Evolutionary conservation across 306 rosid species (phyloP), one percentile per base, ranked within the genome.

Genomic region (Inga leiocalycina): DNA sequence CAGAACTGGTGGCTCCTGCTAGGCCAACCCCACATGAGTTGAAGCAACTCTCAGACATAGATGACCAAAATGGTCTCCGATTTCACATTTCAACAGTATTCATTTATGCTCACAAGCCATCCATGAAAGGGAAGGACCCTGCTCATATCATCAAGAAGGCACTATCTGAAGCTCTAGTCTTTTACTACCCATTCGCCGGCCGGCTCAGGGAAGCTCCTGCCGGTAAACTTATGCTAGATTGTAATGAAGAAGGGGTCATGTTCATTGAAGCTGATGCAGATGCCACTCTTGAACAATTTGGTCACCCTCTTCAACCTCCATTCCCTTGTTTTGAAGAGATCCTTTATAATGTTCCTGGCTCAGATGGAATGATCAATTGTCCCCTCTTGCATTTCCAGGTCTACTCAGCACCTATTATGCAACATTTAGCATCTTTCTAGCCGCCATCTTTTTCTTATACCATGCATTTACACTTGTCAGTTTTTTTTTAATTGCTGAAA

Each of bases 201-300:
- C 66, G 32, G 79, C 27, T 84, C 54, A 49, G 80, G 71, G 51
- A 54, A 90, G 91, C 66, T 92, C 87, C 57, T 74, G 45, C 41
- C 87, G 83, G 1, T 74, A 84, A 56, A 88, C 85, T 59, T 8
- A 22, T 22, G 32, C 34, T 59, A 59, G 66, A 59, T 59, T 59
- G 66, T 22, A 59, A 59, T 10, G 66, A n/a, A 22, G 66, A 59
- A 59, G 66, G 66, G 0, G 66, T 59, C 32, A 59, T 59, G 6
- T 59, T 59, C 34, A 59, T 59, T 59, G 66, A 76, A 88, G 89
- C 71, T 90, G 91, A 74, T 91, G 35, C 44, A 91, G 86, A 54
- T 87, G 57, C 70, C 78, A 90, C 85, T 83, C 81, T 54, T 59
- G 34, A 59, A 22, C 66, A 59, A 10, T 59, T 59, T 3, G 14